Evolutionary conservation across 2,329 filamentous ascomycete species (phyloP), one percentile per base, ranked within the genome.

Genomic region (Myriosclerotinia curreyana): DNA sequence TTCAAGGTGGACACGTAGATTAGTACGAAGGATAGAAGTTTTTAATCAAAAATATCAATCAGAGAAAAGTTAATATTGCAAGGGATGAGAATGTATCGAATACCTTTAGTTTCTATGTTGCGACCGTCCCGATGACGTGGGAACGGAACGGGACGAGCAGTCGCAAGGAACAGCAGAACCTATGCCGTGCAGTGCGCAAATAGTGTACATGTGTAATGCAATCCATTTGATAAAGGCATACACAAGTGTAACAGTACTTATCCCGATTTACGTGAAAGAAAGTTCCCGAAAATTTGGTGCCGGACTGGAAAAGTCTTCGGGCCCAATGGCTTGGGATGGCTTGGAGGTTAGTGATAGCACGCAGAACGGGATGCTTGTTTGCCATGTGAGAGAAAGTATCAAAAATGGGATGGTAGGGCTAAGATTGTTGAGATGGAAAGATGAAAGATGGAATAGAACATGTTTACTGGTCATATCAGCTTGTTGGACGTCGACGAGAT

Each of bases 161-260:
- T 36, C 42, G 42, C 42, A 25, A 36, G 42, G n/a, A 46, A 36
- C n/a, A 40, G n/a, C 42, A 31, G 17, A 48, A 49, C 28, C 25
- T 59, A 49, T 38, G 55, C 28, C 31, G 25, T 49, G 55, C 55
- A 59, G 28, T 59, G 55, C 42, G 22, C 31, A 58, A 40, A 34
- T 48, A 46, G 40, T 20, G 15, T 48, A 59, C 22, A 44, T 15
- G 48, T 36, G 14, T 59, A 59, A 59, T 49, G 42, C 42, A 36
- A 36, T 25, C 36, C 55, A 25, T n/a, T 48, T 25, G 42, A 17
- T 58, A 36, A 48, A 2, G 5, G 48, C n/a, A 49, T 25, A n/a
- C 55, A 36, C 42, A 48, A 48, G 42, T 31, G 55, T 25, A 36
- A 12, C 42, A 28, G 42, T 25, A 48, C 28, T 36, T 17, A 17